phyloP scores from a whole-genome alignment of 106 monocot genomes.

The Hemerocallis citrina region DNA sequence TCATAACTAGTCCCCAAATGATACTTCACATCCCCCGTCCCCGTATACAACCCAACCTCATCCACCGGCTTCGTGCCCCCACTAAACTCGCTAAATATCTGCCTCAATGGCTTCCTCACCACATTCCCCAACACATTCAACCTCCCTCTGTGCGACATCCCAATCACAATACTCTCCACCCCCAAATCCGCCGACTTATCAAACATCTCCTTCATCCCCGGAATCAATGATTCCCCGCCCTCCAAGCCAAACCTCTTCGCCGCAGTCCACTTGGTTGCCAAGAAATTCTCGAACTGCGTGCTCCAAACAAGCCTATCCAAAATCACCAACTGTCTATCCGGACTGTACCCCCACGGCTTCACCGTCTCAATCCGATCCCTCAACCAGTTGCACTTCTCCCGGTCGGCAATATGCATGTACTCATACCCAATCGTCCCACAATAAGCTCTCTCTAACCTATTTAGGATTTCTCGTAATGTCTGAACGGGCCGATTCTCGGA shows the following conservation, averaged over 20 bases:
- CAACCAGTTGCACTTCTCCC: conserved; percentile 92
- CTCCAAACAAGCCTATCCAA: conserved; percentile 96
- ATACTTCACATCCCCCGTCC: conserved; percentile 96
- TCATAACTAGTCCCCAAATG: conserved; percentile 95
- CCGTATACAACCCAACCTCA: conserved; percentile 69
- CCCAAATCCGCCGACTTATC: conserved; percentile 73
- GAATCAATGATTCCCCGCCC: conserved; percentile 83
- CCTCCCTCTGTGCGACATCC: conserved; percentile 91
- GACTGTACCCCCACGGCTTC: conserved; percentile 35
- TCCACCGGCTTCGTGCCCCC: conserved; percentile 54
- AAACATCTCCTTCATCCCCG: conserved; percentile 99
- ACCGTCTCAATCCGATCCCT: conserved; percentile 84
- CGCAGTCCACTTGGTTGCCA: conserved; percentile 73
- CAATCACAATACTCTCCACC: conserved; percentile 85
- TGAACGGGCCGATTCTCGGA: conserved; percentile 85
- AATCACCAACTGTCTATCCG: conserved; percentile 59
- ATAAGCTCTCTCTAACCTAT: conserved; percentile 74
- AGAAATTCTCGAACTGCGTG: conserved; percentile 83
- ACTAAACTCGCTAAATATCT: conserved; percentile 88
- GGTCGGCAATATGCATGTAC: conserved; percentile 91
- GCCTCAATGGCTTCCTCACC: conserved; percentile 71
- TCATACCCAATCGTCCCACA: conserved; percentile 89
- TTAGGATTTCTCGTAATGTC: conserved; percentile 65
- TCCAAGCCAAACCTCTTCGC: conserved; percentile 94
- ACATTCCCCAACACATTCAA: conserved; percentile 92